Conservation (phyloP, 1,139 yeast species). For the Lizanozyma gosingica region DNA sequence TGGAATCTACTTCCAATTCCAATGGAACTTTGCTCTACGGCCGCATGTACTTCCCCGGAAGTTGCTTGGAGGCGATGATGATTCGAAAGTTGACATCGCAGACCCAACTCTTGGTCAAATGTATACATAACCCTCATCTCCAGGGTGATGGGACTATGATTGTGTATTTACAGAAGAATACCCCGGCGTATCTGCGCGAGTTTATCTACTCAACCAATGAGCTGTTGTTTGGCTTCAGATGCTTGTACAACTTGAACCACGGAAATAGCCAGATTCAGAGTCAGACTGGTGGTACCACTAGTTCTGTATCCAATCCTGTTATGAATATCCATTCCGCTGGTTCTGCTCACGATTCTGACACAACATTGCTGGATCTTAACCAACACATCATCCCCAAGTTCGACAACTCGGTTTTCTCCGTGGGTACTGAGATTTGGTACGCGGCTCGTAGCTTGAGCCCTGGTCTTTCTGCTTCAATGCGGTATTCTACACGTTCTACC, state of each 20-base stretch:
- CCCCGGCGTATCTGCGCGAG: conserved; percentile 63
- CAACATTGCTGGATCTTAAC: conserved; percentile 5
- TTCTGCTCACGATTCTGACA: conserved; percentile 18
- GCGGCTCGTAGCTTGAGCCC: conserved; percentile 81
- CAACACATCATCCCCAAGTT: conserved; percentile 23
- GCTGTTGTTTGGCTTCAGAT: conserved; percentile 74
- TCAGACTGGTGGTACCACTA: neutral
- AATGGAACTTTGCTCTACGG: conserved; percentile 47
- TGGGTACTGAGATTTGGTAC: conserved; percentile 88
- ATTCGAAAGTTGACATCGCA: conserved; percentile 53
- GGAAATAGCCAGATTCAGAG: neutral
- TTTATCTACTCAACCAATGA: conserved; percentile 83
- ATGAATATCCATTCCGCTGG: neutral
- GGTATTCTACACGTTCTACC: conserved; percentile 82
- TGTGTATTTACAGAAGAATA: conserved; percentile 60
- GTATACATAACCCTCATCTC: conserved; percentile 63
- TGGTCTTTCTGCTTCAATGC: conserved; percentile 71
- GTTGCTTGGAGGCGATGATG: conserved; percentile 81
- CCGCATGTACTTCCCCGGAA: conserved; percentile 80
- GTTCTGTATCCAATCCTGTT: too few species aligned
- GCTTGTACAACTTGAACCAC: conserved; percentile 60
- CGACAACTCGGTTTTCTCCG: conserved; percentile 45
- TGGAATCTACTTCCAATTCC: too few species aligned
- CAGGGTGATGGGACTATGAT: conserved; percentile 54
- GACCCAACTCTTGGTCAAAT: conserved; percentile 62